Evolutionary conservation across 2,329 filamentous ascomycete genomes (phyloP).

Genomic region (Colletotrichum costaricense): DNA sequence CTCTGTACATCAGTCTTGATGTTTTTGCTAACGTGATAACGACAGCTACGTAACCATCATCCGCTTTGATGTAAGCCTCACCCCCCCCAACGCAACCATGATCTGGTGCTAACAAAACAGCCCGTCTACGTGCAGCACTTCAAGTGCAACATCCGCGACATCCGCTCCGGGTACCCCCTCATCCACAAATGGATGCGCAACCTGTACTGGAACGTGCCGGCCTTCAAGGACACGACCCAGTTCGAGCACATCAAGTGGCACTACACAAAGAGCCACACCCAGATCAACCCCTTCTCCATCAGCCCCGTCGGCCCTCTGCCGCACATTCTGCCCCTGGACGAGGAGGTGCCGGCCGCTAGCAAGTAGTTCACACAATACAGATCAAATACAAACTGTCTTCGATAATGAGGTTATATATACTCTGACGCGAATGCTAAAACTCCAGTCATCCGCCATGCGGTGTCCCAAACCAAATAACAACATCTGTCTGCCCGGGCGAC

Average conservation of each 20-base stretch:
- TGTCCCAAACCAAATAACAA: neutral
- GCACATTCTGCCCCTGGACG: slow-evolving; percentile 79
- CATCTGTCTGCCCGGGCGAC: neutral
- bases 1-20: neutral
- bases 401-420: slow-evolving; percentile 1
- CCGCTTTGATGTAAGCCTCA: slow-evolving; percentile 70
- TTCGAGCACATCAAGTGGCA: slow-evolving; percentile 95
- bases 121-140: slow-evolving; percentile 89
- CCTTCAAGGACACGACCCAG: slow-evolving; percentile 86
- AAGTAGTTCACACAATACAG: neutral
- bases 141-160: slow-evolving; percentile 88
- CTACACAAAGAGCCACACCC: slow-evolving; percentile 70
- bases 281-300: slow-evolving; percentile 78
- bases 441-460: neutral
- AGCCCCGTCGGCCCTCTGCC: slow-evolving; percentile 88
- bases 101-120: slow-evolving; percentile 40
- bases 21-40: neutral
- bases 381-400: too few relatives aligned
- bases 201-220: slow-evolving; percentile 85
- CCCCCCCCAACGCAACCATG: too few relatives aligned
- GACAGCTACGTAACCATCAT: slow-evolving; percentile 74
- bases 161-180: slow-evolving; percentile 83
- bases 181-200: slow-evolving; percentile 85
- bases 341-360: slow-evolving; percentile 76
- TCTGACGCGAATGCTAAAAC: neutral